Evolutionary conservation across 2,329 filamentous ascomycete genomes (phyloP), one percentile per base, ranked within the genome.

Genomic region (Pseudogymnoascus sp.): DNA sequence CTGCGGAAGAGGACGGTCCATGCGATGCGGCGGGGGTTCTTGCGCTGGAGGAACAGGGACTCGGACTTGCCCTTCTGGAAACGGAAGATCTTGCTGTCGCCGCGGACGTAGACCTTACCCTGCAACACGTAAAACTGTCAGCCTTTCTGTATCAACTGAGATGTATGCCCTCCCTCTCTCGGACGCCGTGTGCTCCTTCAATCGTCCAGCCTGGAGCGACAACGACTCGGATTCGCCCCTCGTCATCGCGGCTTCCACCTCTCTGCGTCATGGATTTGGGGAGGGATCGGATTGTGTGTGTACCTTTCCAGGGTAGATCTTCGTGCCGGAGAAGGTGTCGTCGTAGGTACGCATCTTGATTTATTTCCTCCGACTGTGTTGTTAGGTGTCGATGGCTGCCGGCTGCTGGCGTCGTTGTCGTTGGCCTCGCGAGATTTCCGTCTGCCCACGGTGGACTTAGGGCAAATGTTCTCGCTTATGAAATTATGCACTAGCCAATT

Each of bases 21-120:
- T 74, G 93, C 88, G 81, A 99, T 97, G 80, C 93, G 92, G 81
- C 95, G 93, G 79, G 95, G 95, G 88, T 99, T 99, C 91, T 99
- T 99, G 86, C 95, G 93, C 87, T 99, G 95, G 75, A 97, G 91
- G 88, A 99, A 99, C 73, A 99, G 91, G 73, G 92, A 96, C 85
- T 99, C 95, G 82, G 91, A 93, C 86, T 99, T 99, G 85, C 95
- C 92, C 83, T 96, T 97, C 83, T 96, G 92, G 90, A 99, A 99
- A 79, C 95, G 93, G 90, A 99, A 99, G 86, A 97, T 88, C 87
- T 97, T 99, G 92, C 90, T 96, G 87, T 99, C 95, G 79, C 93
- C 93, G 82, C 95, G 92, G 86, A 99, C 85, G 85, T 93, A 99
- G 84, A 99, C 90, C 86, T 97, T 97, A 85, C 95, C 95, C 95